phyloP scores from a whole-genome alignment of 192 early-diverging fungal species.

The Coemansia sp. region DNA sequence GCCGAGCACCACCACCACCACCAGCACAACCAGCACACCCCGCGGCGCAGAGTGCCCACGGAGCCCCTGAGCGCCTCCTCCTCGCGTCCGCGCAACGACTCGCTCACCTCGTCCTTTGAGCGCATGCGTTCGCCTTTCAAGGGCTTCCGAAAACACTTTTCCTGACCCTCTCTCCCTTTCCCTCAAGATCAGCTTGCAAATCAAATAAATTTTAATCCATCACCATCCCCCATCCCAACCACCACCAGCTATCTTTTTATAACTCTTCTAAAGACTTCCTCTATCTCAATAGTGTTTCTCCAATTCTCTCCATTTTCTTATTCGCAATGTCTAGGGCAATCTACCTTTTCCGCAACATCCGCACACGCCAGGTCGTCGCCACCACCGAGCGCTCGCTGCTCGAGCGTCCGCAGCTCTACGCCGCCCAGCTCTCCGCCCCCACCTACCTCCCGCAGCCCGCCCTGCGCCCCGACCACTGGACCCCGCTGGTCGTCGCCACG shows the following conservation, averaged over 20 bases:
- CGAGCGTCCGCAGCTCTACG: conserved; percentile 2
- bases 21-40: not conserved
- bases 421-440: too few species aligned
- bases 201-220: too few species aligned
- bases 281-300: not conserved
- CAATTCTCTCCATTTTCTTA: not conserved
- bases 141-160: conserved; percentile 51
- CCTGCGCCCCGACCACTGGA: conserved; percentile 52
- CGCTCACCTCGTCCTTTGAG: conserved; percentile 44
- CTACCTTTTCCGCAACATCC: conserved; percentile 51
- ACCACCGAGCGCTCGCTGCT: conserved; percentile 35
- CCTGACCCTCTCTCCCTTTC: not conserved
- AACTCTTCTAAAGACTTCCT: not conserved
- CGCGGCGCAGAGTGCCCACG: conserved; percentile 19
- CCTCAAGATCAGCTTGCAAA: too few species aligned
- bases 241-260: conserved; percentile 6
- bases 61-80: conserved; percentile 13
- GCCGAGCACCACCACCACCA: not conserved
- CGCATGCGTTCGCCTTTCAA: conserved; percentile 52
- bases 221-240: not conserved
- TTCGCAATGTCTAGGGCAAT: conserved; percentile 36
- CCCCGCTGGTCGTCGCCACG: conserved; percentile 39
- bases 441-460: conserved; percentile 3
- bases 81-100: conserved; percentile 45
- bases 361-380: conserved; percentile 49